A percentile compares a stretch with the other conserved stretches of the same genome.
These are phyloP conservation scores for Achaetomiella virescens DNA, from an alignment of 495 filamentous ascomycete genomes.

Conservation along the genomic window DNA sequence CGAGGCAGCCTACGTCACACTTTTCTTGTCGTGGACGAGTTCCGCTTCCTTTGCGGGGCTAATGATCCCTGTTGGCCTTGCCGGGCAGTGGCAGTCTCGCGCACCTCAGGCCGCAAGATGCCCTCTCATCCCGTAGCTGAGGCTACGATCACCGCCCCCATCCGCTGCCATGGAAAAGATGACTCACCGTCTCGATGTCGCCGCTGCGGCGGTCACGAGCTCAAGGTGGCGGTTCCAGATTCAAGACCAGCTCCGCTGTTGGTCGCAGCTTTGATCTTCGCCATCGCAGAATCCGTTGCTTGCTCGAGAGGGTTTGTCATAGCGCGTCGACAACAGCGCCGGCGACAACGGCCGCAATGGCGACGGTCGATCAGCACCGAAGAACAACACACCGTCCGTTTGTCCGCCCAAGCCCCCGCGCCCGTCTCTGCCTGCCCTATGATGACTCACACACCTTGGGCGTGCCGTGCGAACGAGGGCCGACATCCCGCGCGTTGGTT, in stretches of 20 bases:
- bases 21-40: too few relatives aligned
- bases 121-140: neutral
- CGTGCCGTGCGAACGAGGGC: too few relatives aligned
- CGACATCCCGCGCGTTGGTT: neutral
- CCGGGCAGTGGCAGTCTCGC: neutral
- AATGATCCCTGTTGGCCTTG: neutral
- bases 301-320: too few relatives aligned
- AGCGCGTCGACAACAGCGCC: too few relatives aligned
- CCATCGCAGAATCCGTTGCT: neutral
- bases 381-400: too few relatives aligned
- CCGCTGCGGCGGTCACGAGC: neutral
- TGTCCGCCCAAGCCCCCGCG: too few relatives aligned
- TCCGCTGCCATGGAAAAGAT: neutral
- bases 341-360: too few relatives aligned
- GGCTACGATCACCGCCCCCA: neutral
- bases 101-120: conserved; percentile 4
- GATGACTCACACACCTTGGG: too few relatives aligned
- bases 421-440: too few relatives aligned
- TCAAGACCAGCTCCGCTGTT: neutral
- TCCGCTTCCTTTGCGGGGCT: neutral
- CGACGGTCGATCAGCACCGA: too few relatives aligned
- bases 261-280: neutral
- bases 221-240: neutral
- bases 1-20: neutral
- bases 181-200: neutral